These are phyloP conservation scores for Paraphoma sp. DNA, from an alignment of 2,329 filamentous ascomycete genomes.

Conservation along the genomic window DNA sequence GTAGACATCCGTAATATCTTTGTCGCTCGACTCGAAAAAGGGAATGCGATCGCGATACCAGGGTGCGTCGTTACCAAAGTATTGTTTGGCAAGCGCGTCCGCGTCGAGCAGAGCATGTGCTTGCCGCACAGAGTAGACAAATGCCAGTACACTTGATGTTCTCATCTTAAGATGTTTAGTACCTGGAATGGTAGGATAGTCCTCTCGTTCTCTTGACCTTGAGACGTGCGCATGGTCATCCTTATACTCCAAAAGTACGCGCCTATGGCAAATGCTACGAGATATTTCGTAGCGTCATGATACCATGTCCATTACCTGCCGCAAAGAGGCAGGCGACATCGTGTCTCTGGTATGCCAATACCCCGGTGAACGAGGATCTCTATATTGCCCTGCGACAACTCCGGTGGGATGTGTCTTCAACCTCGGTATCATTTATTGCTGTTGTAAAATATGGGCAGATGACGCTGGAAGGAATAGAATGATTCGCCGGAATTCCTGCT, in stretches of 20 bases:
- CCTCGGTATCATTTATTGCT: neutral
- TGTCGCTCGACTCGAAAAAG: slow-evolving; percentile 50
- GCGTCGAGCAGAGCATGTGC: slow-evolving; percentile 30
- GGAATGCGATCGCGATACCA: slow-evolving; percentile 51
- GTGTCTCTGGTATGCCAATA: neutral
- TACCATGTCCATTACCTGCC: neutral
- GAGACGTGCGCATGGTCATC: too few relatives aligned
- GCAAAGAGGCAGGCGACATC: slow-evolving; percentile 7
- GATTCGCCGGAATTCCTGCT: too few relatives aligned
- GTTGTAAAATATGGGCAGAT: too few relatives aligned
- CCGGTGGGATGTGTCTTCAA: neutral
- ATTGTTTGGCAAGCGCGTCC: slow-evolving; percentile 33
- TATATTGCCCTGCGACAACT: neutral
- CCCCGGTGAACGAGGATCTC: slow-evolving; percentile 7
- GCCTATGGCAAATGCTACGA: neutral
- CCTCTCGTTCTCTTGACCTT: neutral
- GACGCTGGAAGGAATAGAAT: too few relatives aligned
- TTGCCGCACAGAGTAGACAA: slow-evolving; percentile 1
- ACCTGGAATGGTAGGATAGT: neutral
- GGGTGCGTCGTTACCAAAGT: slow-evolving; percentile 51
- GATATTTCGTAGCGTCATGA: neutral
- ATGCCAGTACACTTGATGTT: neutral
- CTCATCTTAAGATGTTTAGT: slow-evolving; percentile 1
- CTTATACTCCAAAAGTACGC: too few relatives aligned
- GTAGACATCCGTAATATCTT: slow-evolving; percentile 51